Base-by-base conservation (phyloP, 2,329 filamentous ascomycete species). In the Sarocladium kiliense region DNA sequence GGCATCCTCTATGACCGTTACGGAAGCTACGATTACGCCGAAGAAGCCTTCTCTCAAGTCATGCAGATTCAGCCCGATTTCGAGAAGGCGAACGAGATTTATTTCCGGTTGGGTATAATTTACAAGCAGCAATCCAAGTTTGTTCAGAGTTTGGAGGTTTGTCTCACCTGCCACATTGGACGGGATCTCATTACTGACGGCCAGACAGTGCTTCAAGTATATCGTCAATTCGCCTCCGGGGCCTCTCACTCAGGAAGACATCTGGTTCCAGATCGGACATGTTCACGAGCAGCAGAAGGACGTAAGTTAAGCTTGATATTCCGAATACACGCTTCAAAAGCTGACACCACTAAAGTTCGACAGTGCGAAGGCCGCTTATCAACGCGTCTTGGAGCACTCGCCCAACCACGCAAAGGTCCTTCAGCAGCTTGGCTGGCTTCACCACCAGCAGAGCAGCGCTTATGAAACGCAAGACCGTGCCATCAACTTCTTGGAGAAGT, bases 231-330 rank as follows among this genome's bases (percentile, higher is more conserved):
- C 96, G 54, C 93, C 94, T 26, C 94, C 94, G 2, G 86, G 90
- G 3, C 94, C 94, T 2, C 73, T 99, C 63, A 97, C 92, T 0
- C 92, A 97, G 70, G 93, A 97, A 71, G 94, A 99, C 64, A 99
- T 99, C 58, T 97, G 93, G 93, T 99, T 99, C 77, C 94, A 99
- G 72, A 97, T 99, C 66, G 94, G 94, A 25, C 94, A 99, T 70
- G 94, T 99, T 51, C 92, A 99, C 66, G 94, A 99, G 69, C 94
- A 97, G 66, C 93, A 97, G 72, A 97, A 97, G 79, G 94, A 99
- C 66, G 92, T 96, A 79, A 75, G 91, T 80, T 16, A n/a, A n/a
- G n/a, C n/a, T n/a, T n/a, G n/a, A n/a, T n/a, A n/a, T n/a, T n/a
- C n/a, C n/a, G n/a, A n/a, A n/a, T n/a, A n/a, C n/a, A n/a, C n/a